A percentile compares a stretch with the other conserved stretches of the same genome.
These are phyloP conservation scores for Linum trigynum DNA, from an alignment of 345 rosid genomes.

Conservation along the genomic window DNA sequence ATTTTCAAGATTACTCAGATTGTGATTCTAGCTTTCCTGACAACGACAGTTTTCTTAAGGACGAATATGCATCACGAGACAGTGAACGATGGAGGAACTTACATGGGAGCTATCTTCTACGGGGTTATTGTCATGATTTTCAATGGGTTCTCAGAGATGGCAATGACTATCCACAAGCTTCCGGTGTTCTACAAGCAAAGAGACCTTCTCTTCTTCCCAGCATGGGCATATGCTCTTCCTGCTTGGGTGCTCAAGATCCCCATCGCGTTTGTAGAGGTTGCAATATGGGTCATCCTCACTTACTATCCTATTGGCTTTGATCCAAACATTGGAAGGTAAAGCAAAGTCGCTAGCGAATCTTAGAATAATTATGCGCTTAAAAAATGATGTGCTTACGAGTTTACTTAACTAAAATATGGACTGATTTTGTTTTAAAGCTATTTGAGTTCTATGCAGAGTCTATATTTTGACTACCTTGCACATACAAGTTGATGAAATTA, in stretches of 20 bases:
- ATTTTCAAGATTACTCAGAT: conserved; percentile 59
- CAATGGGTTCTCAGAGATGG: conserved; percentile 72
- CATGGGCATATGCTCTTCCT: conserved; percentile 87
- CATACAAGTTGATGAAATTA: too few relatives aligned
- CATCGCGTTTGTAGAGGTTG: conserved; percentile 44
- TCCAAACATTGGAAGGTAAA: conserved; percentile 36
- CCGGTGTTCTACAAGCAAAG: conserved; percentile 93
- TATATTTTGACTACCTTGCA: too few relatives aligned
- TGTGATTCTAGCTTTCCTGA: conserved; percentile 34
- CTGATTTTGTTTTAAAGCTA: too few relatives aligned
- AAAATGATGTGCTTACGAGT: too few relatives aligned
- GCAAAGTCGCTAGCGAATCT: neutral
- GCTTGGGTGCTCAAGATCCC: conserved; percentile 83
- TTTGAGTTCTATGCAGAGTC: too few relatives aligned
- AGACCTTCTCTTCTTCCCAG: conserved; percentile 68
- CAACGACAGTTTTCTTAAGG: conserved; percentile 56
- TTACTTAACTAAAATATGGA: too few relatives aligned
- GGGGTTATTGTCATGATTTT: conserved; percentile 42
- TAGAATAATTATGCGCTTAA: neutral
- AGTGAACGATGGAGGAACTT: conserved; percentile 48
- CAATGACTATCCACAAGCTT: conserved; percentile 62
- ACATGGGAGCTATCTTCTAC: conserved; percentile 64
- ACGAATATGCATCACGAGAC: conserved; percentile 66
- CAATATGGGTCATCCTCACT: conserved; percentile 47
- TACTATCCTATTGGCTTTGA: conserved; percentile 51